Evolutionary conservation across 495 filamentous ascomycete species (phyloP).

Genomic region (Neurospora sp.): DNA sequence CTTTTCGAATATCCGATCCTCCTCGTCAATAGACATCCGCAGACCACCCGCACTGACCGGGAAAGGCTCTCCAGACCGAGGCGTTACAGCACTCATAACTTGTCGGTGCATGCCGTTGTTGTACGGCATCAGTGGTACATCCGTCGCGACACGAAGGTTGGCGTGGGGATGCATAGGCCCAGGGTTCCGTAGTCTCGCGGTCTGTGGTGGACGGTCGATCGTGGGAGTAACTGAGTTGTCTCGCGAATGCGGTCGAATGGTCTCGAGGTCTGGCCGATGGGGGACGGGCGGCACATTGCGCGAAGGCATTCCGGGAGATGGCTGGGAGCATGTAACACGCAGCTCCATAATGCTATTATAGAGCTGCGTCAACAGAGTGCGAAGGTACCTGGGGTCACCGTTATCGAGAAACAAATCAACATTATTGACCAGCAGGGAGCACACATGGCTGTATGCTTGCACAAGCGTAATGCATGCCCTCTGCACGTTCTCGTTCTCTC

Average conservation of each 20-base stretch:
- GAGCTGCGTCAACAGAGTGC: slow-evolving; percentile 68
- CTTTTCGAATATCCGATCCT: slow-evolving; percentile 69
- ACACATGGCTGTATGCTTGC: slow-evolving; percentile 65
- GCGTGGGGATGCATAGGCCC: slow-evolving; percentile 32
- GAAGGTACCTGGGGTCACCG: slow-evolving; percentile 67
- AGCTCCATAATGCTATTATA: slow-evolving; percentile 75
- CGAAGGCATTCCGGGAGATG: slow-evolving; percentile 3
- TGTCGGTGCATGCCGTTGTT: slow-evolving; percentile 35
- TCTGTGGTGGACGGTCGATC: slow-evolving; percentile 41
- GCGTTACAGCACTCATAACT: slow-evolving; percentile 49
- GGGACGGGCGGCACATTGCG: slow-evolving; percentile 7
- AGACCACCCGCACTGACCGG: slow-evolving; percentile 38
- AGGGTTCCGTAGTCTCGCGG: slow-evolving; percentile 43
- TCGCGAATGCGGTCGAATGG: slow-evolving; percentile 33
- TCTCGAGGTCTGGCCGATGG: slow-evolving; percentile 25
- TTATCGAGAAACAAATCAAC: slow-evolving; percentile 61
- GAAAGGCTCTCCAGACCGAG: slow-evolving; percentile 73
- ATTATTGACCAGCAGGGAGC: slow-evolving; percentile 56
- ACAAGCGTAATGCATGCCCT: slow-evolving; percentile 61
- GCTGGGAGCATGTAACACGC: slow-evolving; percentile 34
- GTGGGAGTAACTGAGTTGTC: slow-evolving; percentile 53
- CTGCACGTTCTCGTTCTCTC: slow-evolving; percentile 57
- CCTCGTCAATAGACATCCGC: slow-evolving; percentile 44
- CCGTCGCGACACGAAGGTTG: slow-evolving; percentile 43
- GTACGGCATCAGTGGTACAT: slow-evolving; percentile 30